A percentile compares a stretch with the other conserved stretches of the same genome.
Evolutionary conservation across 306 rosid genomes (phyloP).

Genomic region (Pyrus bretschneideri): DNA sequence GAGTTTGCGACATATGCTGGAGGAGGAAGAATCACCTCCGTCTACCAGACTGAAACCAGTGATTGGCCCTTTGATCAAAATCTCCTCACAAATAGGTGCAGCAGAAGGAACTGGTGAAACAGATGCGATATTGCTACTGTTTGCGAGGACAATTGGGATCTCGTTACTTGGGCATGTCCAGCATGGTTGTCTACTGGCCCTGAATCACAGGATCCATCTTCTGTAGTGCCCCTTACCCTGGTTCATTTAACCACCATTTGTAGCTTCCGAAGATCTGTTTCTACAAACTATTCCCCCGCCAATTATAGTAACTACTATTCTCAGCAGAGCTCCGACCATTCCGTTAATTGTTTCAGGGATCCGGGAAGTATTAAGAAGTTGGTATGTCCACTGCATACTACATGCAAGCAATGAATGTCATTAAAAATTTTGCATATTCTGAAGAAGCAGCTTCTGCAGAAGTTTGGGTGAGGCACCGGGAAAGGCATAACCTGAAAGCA

Average conservation of each 20-base stretch:
- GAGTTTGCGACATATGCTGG: too few species aligned
- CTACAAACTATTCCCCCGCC: background rate
- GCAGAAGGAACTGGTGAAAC: conserved; percentile 15
- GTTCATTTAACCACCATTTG: conserved; percentile 11
- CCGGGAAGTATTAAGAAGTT: background rate
- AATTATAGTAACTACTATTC: background rate
- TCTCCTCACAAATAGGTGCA: conserved; percentile 18
- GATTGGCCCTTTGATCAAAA: conserved; percentile 13
- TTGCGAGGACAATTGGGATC: background rate
- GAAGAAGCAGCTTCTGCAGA: conserved; percentile 5
- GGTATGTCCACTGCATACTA: background rate
- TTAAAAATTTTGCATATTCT: background rate
- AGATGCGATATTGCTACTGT: background rate
- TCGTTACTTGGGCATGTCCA: background rate
- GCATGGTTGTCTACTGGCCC: background rate
- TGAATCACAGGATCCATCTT: conserved; percentile 4
- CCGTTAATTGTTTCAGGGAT: conserved; percentile 9
- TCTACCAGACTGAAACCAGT: conserved; percentile 1
- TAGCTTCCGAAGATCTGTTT: background rate
- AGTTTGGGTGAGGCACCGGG: background rate
- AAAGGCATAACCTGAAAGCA: conserved; percentile 5
- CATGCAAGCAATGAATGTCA: background rate
- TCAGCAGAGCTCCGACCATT: conserved; percentile 18
- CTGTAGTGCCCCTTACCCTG: conserved; percentile 3
- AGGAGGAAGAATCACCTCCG: too few species aligned